Base-by-base conservation (phyloP, 192 early-diverging fungal genomes). In the Umbelopsis sp. region DNA sequence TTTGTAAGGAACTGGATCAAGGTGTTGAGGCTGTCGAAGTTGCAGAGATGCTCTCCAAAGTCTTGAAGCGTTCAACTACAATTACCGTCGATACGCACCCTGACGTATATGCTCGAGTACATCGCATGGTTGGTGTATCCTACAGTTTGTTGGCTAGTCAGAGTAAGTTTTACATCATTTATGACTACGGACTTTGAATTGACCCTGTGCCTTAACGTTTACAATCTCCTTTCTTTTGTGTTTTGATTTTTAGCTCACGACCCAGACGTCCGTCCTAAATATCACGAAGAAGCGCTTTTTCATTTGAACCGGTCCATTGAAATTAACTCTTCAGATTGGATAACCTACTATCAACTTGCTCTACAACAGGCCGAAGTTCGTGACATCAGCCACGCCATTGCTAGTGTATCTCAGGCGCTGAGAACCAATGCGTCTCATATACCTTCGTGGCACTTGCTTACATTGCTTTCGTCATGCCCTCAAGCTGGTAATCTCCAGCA, bases 401-500 rank as follows among this genome's bases (percentile, higher is more conserved):
- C 66, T 17, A 68, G 82, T 16, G 80, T 87, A 3, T 88, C 84
- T 66, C 81, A 85, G 38, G 87, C 87, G 4, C 68, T 91, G 24
- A 74, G 71, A 32, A 66, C 89, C 45, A 81, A 89, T 31, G 65
- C 86, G 0, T 70, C 73, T 8, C 84, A 91, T 47, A 80, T 91
- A 38, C 84, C 88, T 34, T 89, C 91, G 11, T 94, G 91, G 91
- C 89, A 94, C 70, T 77, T 94, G n/a, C 68, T 94, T 31, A 89
- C 79, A 7, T 80, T 92, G 62, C 74, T 90, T 16, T 80, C 87
- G 2, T 90, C 92, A 17, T 85, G 89, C 17, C 75, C 79, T 32
- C 45, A 41, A n/a, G 86, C 88, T 72, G 88, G 90, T 47, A 89
- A 94, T 70, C 82, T 86, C 45, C 71, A 71, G 10, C 82, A 86